Percentiles rank a stretch among this genome's conserved stretches.
Conservation (phyloP, 345 rosid genomes). For the Odontarrhena argentea region DNA sequence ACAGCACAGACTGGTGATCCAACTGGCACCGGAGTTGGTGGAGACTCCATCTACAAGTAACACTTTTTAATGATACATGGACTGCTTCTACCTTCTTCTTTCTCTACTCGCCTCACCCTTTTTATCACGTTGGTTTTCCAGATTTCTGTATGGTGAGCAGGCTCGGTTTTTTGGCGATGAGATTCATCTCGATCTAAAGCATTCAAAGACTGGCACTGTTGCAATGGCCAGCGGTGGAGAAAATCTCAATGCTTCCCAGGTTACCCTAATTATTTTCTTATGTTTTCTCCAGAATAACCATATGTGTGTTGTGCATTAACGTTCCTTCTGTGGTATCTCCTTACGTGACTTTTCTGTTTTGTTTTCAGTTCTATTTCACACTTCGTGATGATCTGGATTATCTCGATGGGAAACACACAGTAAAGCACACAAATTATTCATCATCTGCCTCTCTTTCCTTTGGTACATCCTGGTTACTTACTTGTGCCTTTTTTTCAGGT, state of each 20-base stretch:
- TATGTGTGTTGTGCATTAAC: not conserved
- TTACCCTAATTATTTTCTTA: conserved; percentile 26
- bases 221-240: conserved; percentile 98
- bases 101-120: not conserved
- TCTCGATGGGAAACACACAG: conserved; percentile 97
- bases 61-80: not conserved
- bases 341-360: conserved; percentile 24
- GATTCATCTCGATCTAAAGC: conserved; percentile 85
- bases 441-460: conserved; percentile 6
- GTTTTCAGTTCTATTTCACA: conserved; percentile 80
- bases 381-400: conserved; percentile 88
- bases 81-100: not conserved
- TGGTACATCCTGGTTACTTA: not conserved
- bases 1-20: conserved; percentile 85
- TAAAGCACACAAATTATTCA: conserved; percentile 44
- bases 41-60: conserved; percentile 90
- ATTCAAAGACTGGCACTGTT: conserved; percentile 77
- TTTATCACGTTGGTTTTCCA: conserved; percentile 38
- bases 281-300: not conserved
- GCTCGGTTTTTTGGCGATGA: conserved; percentile 89
- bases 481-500: conserved; percentile 49
- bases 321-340: conserved; percentile 1
- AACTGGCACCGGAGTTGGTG: conserved; percentile 79
- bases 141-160: conserved; percentile 85
- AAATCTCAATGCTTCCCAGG: conserved; percentile 98